A percentile compares a stretch with the other conserved stretches of the same genome.
phyloP scores from a whole-genome alignment of 2,329 filamentous ascomycete species.

The Beauveria sp. region DNA sequence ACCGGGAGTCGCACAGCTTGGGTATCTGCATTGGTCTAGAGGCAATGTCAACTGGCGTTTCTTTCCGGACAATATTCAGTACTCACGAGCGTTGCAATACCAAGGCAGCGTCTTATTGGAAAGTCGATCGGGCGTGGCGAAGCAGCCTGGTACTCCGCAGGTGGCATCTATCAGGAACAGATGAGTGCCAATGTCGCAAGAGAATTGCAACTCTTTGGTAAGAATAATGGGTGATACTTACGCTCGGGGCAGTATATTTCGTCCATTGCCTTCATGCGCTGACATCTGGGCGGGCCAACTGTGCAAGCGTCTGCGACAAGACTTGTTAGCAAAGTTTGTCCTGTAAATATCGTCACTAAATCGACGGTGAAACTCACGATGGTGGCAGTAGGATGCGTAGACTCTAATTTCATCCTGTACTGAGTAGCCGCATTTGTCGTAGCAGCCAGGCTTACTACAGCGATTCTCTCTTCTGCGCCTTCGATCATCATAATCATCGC shows the following conservation, averaged over 20 bases:
- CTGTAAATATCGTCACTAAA: not conserved
- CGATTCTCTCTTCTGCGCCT: not conserved
- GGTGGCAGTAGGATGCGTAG: not conserved
- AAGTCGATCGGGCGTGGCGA: not conserved
- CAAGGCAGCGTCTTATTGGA: not conserved
- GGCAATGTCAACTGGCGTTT: not conserved
- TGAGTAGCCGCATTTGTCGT: not conserved
- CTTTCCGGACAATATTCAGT: not conserved
- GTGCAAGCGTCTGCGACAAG: not conserved
- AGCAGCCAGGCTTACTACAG: not conserved
- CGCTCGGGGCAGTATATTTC: not conserved
- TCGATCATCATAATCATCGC: not conserved
- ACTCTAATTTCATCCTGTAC: not conserved
- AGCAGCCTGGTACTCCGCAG: not conserved
- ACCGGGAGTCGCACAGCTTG: not conserved
- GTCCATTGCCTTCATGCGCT: not conserved
- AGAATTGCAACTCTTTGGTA: no score
- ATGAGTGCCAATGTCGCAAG: not conserved
- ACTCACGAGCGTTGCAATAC: conserved; percentile 3
- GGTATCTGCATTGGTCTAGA: not conserved
- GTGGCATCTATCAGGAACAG: not conserved
- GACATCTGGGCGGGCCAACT: not conserved
- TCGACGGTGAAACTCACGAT: not conserved
- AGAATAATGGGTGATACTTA: not conserved
- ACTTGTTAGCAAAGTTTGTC: not conserved